These are phyloP conservation scores for Rhizopus arrhizus DNA, from an alignment of 371 early-diverging fungal genomes.

Conservation along the genomic window DNA sequence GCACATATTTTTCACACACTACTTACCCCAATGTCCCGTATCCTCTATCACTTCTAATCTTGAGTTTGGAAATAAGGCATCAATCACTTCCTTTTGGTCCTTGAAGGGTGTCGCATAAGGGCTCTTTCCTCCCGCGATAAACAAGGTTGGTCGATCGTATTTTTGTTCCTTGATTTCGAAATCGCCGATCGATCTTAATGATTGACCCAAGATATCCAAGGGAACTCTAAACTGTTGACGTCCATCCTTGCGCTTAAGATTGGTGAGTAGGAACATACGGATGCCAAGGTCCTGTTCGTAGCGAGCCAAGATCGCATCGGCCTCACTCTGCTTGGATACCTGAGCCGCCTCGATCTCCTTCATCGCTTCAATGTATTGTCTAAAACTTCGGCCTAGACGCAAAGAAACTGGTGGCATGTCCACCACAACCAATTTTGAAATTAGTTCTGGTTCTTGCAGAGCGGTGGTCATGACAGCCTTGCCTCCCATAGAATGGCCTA, in stretches of 20 bases:
- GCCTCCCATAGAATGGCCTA: constrained; percentile 97
- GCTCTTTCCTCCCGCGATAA: constrained; percentile 79
- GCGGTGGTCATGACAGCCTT: constrained; percentile 88
- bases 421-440: constrained; percentile 79
- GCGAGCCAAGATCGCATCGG: constrained; percentile 71
- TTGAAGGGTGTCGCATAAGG: constrained; percentile 60
- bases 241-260: constrained; percentile 65
- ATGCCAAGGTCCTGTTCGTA: constrained; percentile 60
- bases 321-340: constrained; percentile 65
- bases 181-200: constrained; percentile 58
- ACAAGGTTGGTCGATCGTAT: constrained; percentile 69
- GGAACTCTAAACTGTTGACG: constrained; percentile 73
- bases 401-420: constrained; percentile 81
- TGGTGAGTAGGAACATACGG: constrained; percentile 89
- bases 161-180: constrained; percentile 35
- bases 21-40: constrained; percentile 88
- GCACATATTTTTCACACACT: no score
- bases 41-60: constrained; percentile 61
- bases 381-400: constrained; percentile 59
- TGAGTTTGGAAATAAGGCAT: constrained; percentile 66
- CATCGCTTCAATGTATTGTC: constrained; percentile 67
- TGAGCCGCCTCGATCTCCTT: constrained; percentile 61
- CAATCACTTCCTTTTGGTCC: constrained; percentile 49
- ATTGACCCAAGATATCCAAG: constrained; percentile 61
- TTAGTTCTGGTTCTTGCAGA: constrained; percentile 50